Evolutionary conservation across 331 rosid genomes (phyloP).

Genomic region (Telfairia occidentalis): DNA sequence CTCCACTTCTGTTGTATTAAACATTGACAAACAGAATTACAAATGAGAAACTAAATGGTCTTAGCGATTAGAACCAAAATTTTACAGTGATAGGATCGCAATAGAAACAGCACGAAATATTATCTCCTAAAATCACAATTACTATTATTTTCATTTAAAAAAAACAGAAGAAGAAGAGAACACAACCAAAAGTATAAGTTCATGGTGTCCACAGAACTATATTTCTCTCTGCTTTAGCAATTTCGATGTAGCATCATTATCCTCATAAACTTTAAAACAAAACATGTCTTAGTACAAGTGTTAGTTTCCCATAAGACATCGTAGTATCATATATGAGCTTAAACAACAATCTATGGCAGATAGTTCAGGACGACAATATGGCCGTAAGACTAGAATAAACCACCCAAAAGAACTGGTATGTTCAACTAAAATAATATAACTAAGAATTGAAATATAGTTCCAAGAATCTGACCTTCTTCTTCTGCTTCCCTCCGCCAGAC

Average conservation of each 20-base stretch:
- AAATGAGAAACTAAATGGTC: not conserved
- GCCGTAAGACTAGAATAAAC: not conserved
- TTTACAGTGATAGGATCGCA: not conserved
- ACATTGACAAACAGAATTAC: not conserved
- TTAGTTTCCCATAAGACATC: not conserved
- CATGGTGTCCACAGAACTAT: not conserved
- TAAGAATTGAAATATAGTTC: not conserved
- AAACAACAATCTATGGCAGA: not conserved
- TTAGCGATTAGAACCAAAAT: not conserved
- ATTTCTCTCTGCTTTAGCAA: not conserved
- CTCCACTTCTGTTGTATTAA: constrained; percentile 39
- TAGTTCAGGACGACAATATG: not conserved
- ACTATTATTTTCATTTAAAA: not conserved
- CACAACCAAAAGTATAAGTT: not conserved
- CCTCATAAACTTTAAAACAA: not conserved
- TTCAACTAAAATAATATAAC: not conserved
- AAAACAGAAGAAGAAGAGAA: not conserved
- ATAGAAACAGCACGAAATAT: not conserved
- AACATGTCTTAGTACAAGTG: not conserved
- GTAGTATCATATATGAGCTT: not conserved
- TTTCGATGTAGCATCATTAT: not conserved
- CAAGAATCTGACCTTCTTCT: constrained; percentile 4
- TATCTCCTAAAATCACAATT: not conserved
- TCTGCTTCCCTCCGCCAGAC: constrained; percentile 15
- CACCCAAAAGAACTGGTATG: not conserved